These are phyloP conservation scores for Bifiguratus adelaidae DNA, from an alignment of 192 early-diverging fungal genomes.

Conservation along the genomic window DNA sequence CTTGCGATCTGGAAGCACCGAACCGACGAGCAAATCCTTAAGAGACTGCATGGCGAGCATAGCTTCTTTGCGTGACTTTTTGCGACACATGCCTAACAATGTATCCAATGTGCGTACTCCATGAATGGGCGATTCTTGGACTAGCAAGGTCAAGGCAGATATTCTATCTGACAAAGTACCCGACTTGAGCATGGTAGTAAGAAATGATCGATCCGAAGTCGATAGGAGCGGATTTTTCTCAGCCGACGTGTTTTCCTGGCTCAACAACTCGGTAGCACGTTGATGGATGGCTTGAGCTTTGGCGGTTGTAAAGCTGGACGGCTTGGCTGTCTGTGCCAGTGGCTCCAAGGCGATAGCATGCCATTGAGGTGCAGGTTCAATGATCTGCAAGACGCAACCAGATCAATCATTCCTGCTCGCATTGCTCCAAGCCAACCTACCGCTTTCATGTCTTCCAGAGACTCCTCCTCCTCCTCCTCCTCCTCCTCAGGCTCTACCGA, in stretches of 20 bases:
- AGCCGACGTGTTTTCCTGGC: slow-evolving; percentile 49
- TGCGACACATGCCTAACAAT: slow-evolving; percentile 76
- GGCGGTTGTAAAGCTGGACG: neutral
- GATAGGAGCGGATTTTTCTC: slow-evolving; percentile 45
- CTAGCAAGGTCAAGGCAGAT: slow-evolving; percentile 83
- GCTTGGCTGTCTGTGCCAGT: neutral
- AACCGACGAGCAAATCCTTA: slow-evolving; percentile 80
- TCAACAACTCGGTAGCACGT: slow-evolving; percentile 53
- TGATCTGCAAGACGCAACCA: neutral
- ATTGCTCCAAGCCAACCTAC: slow-evolving; percentile 6
- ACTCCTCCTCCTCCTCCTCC: slow-evolving; percentile 7
- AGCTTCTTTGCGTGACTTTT: slow-evolving; percentile 84
- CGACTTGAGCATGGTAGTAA: slow-evolving; percentile 76
- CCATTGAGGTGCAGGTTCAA: slow-evolving; percentile 22
- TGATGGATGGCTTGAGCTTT: too few relatives aligned
- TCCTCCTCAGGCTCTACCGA: slow-evolving; percentile 12
- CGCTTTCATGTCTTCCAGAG: slow-evolving; percentile 4
- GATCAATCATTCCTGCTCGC: neutral
- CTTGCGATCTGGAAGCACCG: slow-evolving; percentile 81
- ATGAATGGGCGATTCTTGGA: slow-evolving; percentile 90
- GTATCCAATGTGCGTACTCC: slow-evolving; percentile 55
- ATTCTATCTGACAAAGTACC: slow-evolving; percentile 92
- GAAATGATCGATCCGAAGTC: slow-evolving; percentile 76
- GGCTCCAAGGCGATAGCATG: slow-evolving; percentile 4
- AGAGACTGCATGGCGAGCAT: slow-evolving; percentile 75